A percentile compares a stretch with the other conserved stretches of the same genome.
These are phyloP conservation scores for Theobroma cacao DNA, from an alignment of 345 rosid genomes.

Conservation along the genomic window DNA sequence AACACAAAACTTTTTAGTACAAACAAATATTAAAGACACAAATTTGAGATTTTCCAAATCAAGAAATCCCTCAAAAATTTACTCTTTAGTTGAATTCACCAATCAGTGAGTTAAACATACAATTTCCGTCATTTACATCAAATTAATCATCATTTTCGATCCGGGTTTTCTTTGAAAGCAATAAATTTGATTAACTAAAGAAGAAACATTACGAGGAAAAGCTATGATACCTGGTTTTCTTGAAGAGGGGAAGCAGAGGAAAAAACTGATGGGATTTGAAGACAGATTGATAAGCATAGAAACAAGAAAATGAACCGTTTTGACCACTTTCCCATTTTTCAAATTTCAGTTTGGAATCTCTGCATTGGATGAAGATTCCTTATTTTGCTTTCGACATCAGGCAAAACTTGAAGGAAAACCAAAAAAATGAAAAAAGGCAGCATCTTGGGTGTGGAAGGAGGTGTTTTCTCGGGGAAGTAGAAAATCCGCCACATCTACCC, in stretches of 20 bases:
- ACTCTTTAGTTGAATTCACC: neutral
- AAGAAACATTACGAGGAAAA: neutral
- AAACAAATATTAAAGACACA: neutral
- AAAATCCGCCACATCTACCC: neutral
- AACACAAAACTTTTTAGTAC: neutral
- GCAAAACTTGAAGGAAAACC: neutral
- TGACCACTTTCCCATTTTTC: constrained; percentile 13
- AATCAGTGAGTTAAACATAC: neutral
- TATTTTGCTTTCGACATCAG: neutral
- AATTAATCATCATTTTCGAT: neutral
- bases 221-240: constrained; percentile 8
- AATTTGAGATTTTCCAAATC: neutral
- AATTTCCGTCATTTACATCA: neutral
- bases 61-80: neutral
- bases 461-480: neutral
- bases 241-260: constrained; percentile 11
- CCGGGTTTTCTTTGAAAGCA: neutral
- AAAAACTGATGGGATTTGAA: neutral
- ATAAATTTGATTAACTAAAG: neutral
- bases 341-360: constrained; percentile 5
- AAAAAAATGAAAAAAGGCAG: neutral
- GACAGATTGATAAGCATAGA: constrained; percentile 14
- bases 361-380: neutral
- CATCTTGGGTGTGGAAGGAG: neutral
- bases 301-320: constrained; percentile 18